Base-by-base conservation (phyloP, 139 green algal genomes). In the Deuterostichococcus epilithicus region DNA sequence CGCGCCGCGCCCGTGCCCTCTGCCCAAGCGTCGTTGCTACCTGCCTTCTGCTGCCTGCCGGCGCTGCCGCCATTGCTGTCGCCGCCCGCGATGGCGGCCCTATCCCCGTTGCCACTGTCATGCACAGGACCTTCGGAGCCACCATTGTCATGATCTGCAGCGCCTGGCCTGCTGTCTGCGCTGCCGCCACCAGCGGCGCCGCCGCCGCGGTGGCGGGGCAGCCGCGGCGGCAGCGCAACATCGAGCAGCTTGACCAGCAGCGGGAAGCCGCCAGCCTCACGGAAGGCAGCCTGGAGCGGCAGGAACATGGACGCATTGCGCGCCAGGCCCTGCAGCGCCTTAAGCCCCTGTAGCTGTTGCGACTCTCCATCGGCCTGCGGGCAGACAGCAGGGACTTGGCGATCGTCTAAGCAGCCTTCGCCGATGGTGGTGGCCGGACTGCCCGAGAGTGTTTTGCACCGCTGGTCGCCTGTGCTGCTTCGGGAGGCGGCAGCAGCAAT, bases 251-350 rank as follows among this genome's bases (percentile, higher is more conserved):
- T 63, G 13, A 63, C 72, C 45, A 76, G 72, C 37, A 59, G 72
- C 23, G 72, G 72, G 26, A 76, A 52, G 26, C 72, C 72, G 3
- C 45, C 32, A 13, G 36, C 72, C 30, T 34, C 30, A 13, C 44
- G 45, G 30, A 69, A 76, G 0, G 44, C 72, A 3, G 45, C 35
- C 72, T 76, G 72, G 13, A 76, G n/a, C 5, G 45, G 26, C 30
- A 44, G 30, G 4, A 69, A 45, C n/a, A 58, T 35, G 28, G 65
- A 5, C 23, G 28, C 52, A 5, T 38, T 33, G 45, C 45, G 30
- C 1, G 45, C 45, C 10, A 76, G 45, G 2, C 72, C 33, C 45
- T 76, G 72, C 13, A 76, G 72, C 26, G 72, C 72, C 30, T 76
- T 47, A 13, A 68, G 20, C 1, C 42, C 72, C 25, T 36, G 72